Evolutionary conservation across 1,284 basidiomycete species (phyloP).

Genomic region (Malassezia psittaci): DNA sequence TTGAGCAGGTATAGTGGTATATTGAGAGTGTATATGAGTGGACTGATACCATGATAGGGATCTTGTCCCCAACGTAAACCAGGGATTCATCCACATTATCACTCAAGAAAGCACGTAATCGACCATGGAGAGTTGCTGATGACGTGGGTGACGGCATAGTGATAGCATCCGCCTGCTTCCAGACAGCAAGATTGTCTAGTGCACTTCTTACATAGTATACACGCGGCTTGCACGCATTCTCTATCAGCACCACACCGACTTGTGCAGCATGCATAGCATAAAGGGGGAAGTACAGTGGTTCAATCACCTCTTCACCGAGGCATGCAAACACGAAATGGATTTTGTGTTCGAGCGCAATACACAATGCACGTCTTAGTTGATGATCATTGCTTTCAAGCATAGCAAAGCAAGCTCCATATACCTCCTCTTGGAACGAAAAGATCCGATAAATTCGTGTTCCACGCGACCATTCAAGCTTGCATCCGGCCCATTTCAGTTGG

Average conservation of each 20-base stretch:
- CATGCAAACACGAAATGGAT: constrained; percentile 29
- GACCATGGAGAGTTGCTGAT: constrained; percentile 19
- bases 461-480: not conserved
- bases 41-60: constrained; percentile 22
- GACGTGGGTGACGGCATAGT: not conserved
- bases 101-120: constrained; percentile 16
- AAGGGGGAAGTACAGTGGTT: constrained; percentile 28
- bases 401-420: constrained; percentile 7
- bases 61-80: constrained; percentile 15
- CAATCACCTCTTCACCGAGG: constrained; percentile 26
- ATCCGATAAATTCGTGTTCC: constrained; percentile 1
- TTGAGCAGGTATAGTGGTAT: constrained; percentile 22
- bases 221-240: constrained; percentile 17
- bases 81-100: constrained; percentile 25
- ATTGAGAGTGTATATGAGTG: constrained; percentile 19
- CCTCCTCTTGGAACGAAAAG: constrained; percentile 5
- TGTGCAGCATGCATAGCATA: constrained; percentile 23
- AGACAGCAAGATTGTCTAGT: constrained; percentile 26
- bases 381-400: not conserved
- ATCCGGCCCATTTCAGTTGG: not conserved
- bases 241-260: constrained; percentile 27
- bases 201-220: constrained; percentile 33
- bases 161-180: constrained; percentile 1
- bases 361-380: constrained; percentile 21
- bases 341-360: constrained; percentile 30